These are phyloP conservation scores for Clonostachys rosea DNA, from an alignment of 2,329 filamentous ascomycete species.

Conservation along the genomic window DNA sequence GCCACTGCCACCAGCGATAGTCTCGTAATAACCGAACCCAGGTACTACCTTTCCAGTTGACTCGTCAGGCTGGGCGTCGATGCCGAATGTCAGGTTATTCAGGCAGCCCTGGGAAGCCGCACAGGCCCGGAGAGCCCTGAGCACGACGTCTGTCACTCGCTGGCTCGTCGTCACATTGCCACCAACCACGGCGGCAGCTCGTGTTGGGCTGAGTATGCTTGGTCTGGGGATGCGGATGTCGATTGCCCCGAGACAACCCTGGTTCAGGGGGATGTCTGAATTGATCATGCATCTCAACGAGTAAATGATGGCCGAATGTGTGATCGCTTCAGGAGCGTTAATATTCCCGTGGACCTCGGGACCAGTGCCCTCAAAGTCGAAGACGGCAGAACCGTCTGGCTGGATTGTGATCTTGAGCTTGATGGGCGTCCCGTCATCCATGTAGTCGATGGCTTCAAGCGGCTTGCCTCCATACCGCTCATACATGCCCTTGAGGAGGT, in stretches of 20 bases:
- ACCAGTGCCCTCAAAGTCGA: constrained; percentile 28
- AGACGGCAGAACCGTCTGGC: constrained; percentile 19
- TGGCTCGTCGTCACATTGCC: constrained; percentile 47
- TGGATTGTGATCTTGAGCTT: constrained; percentile 22
- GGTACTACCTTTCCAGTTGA: constrained; percentile 9
- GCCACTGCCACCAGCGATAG: constrained; percentile 23
- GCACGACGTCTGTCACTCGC: constrained; percentile 22
- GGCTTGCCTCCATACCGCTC: constrained; percentile 36
- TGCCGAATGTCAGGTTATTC: constrained; percentile 24
- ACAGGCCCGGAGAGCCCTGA: constrained; percentile 16
- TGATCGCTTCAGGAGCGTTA: constrained; percentile 27
- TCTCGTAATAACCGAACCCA: constrained; percentile 22
- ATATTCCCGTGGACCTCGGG: constrained; percentile 25
- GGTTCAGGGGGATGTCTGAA: constrained; percentile 28
- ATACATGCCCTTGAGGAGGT: constrained; percentile 26
- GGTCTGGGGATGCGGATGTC: constrained; percentile 21
- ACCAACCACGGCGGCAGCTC: constrained; percentile 35
- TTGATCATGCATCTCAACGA: constrained; percentile 25
- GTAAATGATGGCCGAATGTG: constrained; percentile 31
- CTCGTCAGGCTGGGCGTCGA: constrained; percentile 16
- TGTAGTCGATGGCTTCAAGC: constrained; percentile 20
- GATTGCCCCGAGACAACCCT: constrained; percentile 27
- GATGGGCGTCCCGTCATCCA: constrained; percentile 29
- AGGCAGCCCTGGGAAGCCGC: constrained; percentile 21
- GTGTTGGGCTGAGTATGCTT: constrained; percentile 23